Evolutionary conservation across 2,329 filamentous ascomycete genomes (phyloP).

Genomic region (Exophiala oligosperma): DNA sequence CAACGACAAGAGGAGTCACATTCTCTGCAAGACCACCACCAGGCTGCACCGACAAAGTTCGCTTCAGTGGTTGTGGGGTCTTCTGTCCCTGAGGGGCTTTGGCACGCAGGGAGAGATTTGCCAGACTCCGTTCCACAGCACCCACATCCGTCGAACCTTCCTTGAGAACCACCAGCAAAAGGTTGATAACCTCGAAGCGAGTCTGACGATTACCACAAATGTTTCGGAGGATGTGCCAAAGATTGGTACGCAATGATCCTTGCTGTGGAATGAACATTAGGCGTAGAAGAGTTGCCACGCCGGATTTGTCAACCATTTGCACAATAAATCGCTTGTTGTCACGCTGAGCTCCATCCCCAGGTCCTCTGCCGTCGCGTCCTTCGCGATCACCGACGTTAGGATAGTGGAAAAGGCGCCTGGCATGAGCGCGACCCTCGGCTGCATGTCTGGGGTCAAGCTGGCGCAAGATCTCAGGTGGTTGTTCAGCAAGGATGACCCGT

Average conservation of each 20-base stretch:
- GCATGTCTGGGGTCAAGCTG: conserved; percentile 82
- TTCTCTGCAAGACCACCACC: conserved; percentile 68
- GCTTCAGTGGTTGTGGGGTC: conserved; percentile 78
- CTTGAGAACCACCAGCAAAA: conserved; percentile 87
- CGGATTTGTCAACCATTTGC: conserved; percentile 95
- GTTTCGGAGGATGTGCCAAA: conserved; percentile 85
- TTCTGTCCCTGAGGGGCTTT: conserved; percentile 77
- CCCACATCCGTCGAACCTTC: conserved; percentile 92
- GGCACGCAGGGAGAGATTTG: conserved; percentile 85
- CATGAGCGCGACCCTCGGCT: conserved; percentile 76
- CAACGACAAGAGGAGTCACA: conserved; percentile 89
- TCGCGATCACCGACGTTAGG: conserved; percentile 48
- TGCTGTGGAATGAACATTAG: conserved; percentile 97
- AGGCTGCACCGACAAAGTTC: conserved; percentile 64
- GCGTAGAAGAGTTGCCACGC: conserved; percentile 92
- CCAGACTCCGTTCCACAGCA: conserved; percentile 93
- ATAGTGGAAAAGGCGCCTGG: conserved; percentile 57
- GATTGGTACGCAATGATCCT: conserved; percentile 76
- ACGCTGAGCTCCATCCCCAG: conserved; percentile 37
- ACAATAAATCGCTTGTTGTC: conserved; percentile 68
- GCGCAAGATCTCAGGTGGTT: conserved; percentile 83
- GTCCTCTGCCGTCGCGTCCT: conserved; percentile 33
- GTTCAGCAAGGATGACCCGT: conserved; percentile 84
- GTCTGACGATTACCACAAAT: conserved; percentile 97
- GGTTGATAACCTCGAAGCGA: conserved; percentile 87